Evolutionary conservation across 345 rosid species (phyloP), one percentile per base, ranked within the genome.

Genomic region (Populus ilicifolia): DNA sequence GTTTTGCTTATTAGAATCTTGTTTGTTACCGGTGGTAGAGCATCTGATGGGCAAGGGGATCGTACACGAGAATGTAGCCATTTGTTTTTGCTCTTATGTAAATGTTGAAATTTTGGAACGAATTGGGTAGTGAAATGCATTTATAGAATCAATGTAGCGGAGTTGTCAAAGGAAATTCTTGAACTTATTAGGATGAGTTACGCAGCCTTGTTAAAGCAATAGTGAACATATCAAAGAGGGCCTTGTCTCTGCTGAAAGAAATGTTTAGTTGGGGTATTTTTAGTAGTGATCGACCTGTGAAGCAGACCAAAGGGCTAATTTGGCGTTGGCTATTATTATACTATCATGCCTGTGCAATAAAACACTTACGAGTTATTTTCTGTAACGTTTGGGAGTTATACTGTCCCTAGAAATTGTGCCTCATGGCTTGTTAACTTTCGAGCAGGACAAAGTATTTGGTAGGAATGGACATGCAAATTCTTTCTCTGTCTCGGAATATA

Each of bases 51-150:
- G 33, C 54, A 65, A 69, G 77, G 62, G 72, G 56, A 79, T 44
- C 59, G 75, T 50, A 52, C 27, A 78, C 5, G 82, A 77, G 70
- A 78, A 79, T 48, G 86, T 39, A 67, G 86, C 79, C 85, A 79
- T 82, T 30, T 46, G 18, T 20, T 16, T 39, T 25, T 52, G 33
- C 12, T 4, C 67, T 33, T 30, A 23, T 75, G 14, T 18, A 10
- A 66, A 38, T 35, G 56, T 30, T 72, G 38, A 81, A 65, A 78
- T 77, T 72, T 82, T 86, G 85, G 23, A 84, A 85, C 78, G 80
- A 36, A 75, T 76, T 48, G 84, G 83, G 18, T 29, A 36, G 48
- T 48, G 54, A 20, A 73, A 62, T 54, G 75, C 63, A 84, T 80
- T 71, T 83, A 83, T 84, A 87, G 79, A 2, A 16, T n/a, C 17